phyloP scores from a whole-genome alignment of 1,284 basidiomycete species.

The Marasmius tenuissimus region DNA sequence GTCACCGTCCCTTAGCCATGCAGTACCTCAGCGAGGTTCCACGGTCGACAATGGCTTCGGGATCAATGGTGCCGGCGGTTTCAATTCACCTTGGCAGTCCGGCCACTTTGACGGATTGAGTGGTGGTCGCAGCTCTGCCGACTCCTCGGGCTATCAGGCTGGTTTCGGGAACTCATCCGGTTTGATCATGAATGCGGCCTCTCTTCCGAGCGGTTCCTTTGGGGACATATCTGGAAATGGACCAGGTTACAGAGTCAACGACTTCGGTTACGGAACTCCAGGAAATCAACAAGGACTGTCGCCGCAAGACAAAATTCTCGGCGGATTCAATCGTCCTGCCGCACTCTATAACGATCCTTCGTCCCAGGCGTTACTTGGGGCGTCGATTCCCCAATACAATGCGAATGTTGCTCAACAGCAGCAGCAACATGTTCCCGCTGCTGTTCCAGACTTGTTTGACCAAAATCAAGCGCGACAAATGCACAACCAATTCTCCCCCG shows the following conservation, averaged over 20 bases:
- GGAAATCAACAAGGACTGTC: neutral
- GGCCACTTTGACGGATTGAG: conserved; percentile 17
- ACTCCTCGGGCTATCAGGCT: conserved; percentile 10
- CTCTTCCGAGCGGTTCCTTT: neutral
- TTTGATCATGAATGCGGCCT: neutral
- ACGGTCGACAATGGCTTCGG: conserved; percentile 43
- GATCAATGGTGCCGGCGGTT: conserved; percentile 33
- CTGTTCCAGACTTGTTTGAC: conserved; percentile 15
- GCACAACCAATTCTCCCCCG: conserved; percentile 1
- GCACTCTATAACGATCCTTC: neutral
- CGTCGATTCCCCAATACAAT: conserved; percentile 3
- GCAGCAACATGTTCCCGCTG: conserved; percentile 14
- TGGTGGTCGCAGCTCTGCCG: conserved; percentile 20
- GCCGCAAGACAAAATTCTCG: neutral
- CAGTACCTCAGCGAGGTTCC: conserved; percentile 33
- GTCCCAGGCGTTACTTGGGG: conserved; percentile 2
- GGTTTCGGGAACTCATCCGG: neutral
- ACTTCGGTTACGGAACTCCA: conserved; percentile 3
- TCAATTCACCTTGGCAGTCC: conserved; percentile 37
- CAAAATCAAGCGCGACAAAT: conserved; percentile 2
- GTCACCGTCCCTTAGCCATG: conserved; percentile 30
- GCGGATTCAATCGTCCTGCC: conserved; percentile 1
- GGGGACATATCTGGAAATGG: conserved; percentile 1
- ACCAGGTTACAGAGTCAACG: conserved; percentile 3
- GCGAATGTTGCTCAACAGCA: neutral